A percentile compares a stretch with the other conserved stretches of the same genome.
Evolutionary conservation across 148 eudicot genomes (phyloP).

Genomic region (Rhododendron kiyosumense): DNA sequence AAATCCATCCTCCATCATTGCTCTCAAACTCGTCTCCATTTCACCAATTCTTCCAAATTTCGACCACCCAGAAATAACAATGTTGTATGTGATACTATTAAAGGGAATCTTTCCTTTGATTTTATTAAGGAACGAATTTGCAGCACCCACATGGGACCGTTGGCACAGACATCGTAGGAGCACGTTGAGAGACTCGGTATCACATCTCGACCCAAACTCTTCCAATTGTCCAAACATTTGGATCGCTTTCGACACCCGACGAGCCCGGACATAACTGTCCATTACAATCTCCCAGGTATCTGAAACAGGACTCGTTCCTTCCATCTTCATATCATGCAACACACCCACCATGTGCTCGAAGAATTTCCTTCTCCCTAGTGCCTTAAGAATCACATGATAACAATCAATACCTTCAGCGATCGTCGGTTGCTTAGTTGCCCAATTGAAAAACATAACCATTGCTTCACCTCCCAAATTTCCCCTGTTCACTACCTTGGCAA

Average conservation of each 20-base stretch:
- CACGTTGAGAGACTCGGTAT: constrained; percentile 53
- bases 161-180: constrained; percentile 55
- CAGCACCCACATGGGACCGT: constrained; percentile 55
- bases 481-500: constrained; percentile 59
- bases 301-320: constrained; percentile 30
- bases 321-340: constrained; percentile 41
- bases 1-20: constrained; percentile 71
- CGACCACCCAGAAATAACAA: constrained; percentile 75
- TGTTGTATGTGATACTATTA: constrained; percentile 41
- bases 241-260: constrained; percentile 52
- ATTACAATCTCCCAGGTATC: constrained; percentile 55
- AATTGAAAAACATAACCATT: constrained; percentile 65
- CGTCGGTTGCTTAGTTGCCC: constrained; percentile 52
- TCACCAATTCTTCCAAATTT: constrained; percentile 61
- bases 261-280: constrained; percentile 61
- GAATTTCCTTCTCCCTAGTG: constrained; percentile 72
- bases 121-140: constrained; percentile 46
- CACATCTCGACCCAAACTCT: constrained; percentile 48
- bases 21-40: constrained; percentile 54
- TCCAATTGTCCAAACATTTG: constrained; percentile 51
- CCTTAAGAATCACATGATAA: constrained; percentile 60
- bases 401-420: constrained; percentile 29
- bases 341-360: constrained; percentile 51
- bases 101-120: constrained; percentile 56
- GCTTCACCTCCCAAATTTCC: constrained; percentile 65